Percentiles rank a stretch among this genome's conserved stretches.
Conservation (phyloP, 179 eudicot species). For the Vitellaria paradoxa region DNA sequence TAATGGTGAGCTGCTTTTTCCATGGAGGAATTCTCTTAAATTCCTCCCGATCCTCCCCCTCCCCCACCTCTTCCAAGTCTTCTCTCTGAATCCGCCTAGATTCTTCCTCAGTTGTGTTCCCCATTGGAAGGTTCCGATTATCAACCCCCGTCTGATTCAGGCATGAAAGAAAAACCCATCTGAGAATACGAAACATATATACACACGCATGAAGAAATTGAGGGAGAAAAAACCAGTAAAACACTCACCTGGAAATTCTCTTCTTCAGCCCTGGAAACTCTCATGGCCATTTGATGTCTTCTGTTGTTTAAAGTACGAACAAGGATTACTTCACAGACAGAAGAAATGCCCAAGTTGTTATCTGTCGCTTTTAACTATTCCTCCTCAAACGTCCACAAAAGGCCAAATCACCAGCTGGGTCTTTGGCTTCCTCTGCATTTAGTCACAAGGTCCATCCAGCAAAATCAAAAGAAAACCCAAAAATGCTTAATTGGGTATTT, state of each 20-base stretch:
- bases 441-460: background rate
- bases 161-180: background rate
- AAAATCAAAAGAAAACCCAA: background rate
- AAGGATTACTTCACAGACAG: background rate
- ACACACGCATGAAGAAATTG: background rate
- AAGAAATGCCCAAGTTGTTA: too few species aligned
- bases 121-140: background rate
- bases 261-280: too few species aligned
- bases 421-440: slow-evolving; percentile 9
- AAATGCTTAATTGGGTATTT: background rate
- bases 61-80: slow-evolving; percentile 15
- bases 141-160: background rate
- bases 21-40: slow-evolving; percentile 55
- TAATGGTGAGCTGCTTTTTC: slow-evolving; percentile 65
- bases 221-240: background rate
- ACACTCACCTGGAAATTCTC: background rate
- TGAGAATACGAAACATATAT: background rate
- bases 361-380: too few species aligned
- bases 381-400: background rate
- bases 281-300: background rate
- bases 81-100: slow-evolving; percentile 22
- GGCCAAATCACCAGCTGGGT: background rate
- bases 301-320: background rate
- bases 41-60: slow-evolving; percentile 10
- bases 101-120: slow-evolving; percentile 8